Evolutionary conservation across 306 rosid genomes (phyloP), one percentile per base, ranked within the genome.

Genomic region (Lathyrus sativus): DNA sequence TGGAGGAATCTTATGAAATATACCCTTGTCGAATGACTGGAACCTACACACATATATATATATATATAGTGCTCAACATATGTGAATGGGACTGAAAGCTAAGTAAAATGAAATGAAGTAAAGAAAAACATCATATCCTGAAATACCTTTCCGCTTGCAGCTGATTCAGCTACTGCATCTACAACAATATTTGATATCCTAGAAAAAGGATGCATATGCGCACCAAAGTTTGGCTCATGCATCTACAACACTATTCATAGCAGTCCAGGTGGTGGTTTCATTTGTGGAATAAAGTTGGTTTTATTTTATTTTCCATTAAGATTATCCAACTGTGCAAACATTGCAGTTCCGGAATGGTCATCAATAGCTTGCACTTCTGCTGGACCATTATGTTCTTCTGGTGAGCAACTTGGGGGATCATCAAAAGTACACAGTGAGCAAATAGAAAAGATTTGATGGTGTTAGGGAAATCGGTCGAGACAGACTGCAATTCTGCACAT

Each of bases 1-100:
- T 87, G 78, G 91, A 82, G 31, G 96, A 90, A 45, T 91, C 88
- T 62, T 90, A 87, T 28, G 91, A 87, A 31, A 90, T 89, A 84
- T 76, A 90, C 10, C 96, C 96, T 85, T 87, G 91, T 43, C 95
- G 74, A 80, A 90, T 79, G 62, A 83, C 81, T 80, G 81, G 89
- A 70, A 90, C 82, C 95, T 90, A 74, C 80, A 73, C 45, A 35
- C 8, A 39, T 55, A 56, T 6, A n/a, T n/a, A n/a, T n/a, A n/a
- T n/a, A n/a, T n/a, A 35, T 37, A 41, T 41, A 53, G 48, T 68
- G 71, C 35, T 22, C 38, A 73, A n/a, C 49, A 59, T 53, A 51
- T 62, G 49, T 69, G 48, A 45, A 14, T 71, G 48, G 31, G 39
- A 50, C 64, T 54, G 48, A 14, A 50, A 50, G 22, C 28, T 18